phyloP scores from a whole-genome alignment of 495 filamentous ascomycete genomes.

The Jackrogersella minutella region DNA sequence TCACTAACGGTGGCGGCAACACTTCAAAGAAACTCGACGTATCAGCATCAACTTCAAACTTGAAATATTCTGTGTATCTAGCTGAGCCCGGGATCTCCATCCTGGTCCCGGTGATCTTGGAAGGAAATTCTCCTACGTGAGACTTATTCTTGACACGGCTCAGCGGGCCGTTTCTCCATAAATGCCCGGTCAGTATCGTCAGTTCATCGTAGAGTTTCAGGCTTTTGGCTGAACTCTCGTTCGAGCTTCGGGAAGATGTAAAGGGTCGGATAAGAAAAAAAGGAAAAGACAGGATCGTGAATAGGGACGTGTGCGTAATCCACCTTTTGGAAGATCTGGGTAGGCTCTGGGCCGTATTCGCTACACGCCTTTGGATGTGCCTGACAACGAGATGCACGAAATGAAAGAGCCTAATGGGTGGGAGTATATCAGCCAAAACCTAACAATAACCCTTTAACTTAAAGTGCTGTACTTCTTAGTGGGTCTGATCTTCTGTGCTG shows the following conservation, averaged over 20 bases:
- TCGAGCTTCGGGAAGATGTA: constrained; percentile 13
- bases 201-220: constrained; percentile 25
- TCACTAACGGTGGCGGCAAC: constrained; percentile 20
- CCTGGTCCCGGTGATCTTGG: constrained; percentile 19
- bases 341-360: constrained; percentile 20
- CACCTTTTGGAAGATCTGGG: constrained; percentile 17
- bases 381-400: constrained; percentile 32
- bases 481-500: constrained; percentile 29
- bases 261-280: constrained; percentile 10
- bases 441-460: constrained; percentile 27
- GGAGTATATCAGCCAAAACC: constrained; percentile 39
- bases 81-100: constrained; percentile 30
- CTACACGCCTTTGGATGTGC: constrained; percentile 6
- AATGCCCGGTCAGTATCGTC: constrained; percentile 30
- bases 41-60: constrained; percentile 1
- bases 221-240: constrained; percentile 40
- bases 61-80: constrained; percentile 17
- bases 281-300: background rate
- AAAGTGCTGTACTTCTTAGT: constrained; percentile 28
- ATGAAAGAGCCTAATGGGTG: constrained; percentile 40
- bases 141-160: constrained; percentile 24
- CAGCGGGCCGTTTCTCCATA: constrained; percentile 39
- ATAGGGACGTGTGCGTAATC: constrained; percentile 4
- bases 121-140: constrained; percentile 6
- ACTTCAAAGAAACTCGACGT: constrained; percentile 12